Percentiles rank a stretch among this genome's conserved stretches.
Conservation (phyloP, 441 rosid species). For the Kokia cookei region DNA sequence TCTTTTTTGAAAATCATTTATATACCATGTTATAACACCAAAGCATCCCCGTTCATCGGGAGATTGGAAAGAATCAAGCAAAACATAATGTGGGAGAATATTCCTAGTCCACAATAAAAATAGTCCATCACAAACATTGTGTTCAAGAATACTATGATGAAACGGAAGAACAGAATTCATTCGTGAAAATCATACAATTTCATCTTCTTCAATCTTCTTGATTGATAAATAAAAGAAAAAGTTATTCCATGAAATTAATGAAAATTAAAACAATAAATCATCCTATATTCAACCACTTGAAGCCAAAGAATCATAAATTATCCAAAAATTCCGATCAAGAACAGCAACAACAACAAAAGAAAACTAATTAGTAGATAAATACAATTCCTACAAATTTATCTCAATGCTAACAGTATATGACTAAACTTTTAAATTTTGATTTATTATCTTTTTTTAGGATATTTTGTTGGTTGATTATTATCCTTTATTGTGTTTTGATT, state of each 20-base stretch:
- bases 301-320: not conserved
- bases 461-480: no score
- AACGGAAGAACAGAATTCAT: not conserved
- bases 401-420: no score
- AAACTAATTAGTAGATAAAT: not conserved
- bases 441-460: no score
- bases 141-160: not conserved
- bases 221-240: not conserved
- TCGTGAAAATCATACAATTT: not conserved
- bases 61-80: not conserved
- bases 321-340: not conserved
- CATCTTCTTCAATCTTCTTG: not conserved
- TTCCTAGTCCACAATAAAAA: not conserved
- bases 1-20: not conserved
- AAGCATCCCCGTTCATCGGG: not conserved
- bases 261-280: not conserved
- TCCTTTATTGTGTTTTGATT: no score
- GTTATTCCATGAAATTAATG: not conserved
- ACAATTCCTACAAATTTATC: not conserved
- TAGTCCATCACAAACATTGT: not conserved
- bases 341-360: not conserved
- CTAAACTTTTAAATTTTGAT: no score
- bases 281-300: not conserved
- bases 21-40: not conserved
- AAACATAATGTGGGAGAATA: not conserved